Evolutionary conservation across 345 rosid species (phyloP), one percentile per base, ranked within the genome.

Genomic region (Anacardium occidentale): DNA sequence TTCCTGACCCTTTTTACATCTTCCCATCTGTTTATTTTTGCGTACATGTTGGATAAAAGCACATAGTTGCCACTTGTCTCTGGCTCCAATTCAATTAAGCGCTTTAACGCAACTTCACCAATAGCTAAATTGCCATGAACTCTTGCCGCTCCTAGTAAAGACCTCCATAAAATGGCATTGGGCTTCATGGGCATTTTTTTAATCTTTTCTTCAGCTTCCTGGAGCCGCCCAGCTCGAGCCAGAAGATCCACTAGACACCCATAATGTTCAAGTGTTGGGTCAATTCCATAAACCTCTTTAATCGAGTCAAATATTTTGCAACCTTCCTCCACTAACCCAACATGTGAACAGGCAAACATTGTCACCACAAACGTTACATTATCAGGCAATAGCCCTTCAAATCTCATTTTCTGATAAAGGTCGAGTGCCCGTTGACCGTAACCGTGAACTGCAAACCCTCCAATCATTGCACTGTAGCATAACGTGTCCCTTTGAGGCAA

Each of bases 201-300:
- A 20, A 87, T 73, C 75, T 54, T 77, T 53, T 85, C 82, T 73
- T 84, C 81, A 0, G 90, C 91, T 68, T 89, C 96, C 53, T n/a
- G 67, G 12, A 89, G 67, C 71, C 72, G 42, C 10, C 42, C 42
- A 37, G 42, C 42, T 37, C 42, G 42, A 34, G 90, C 88, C 21
- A 90, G 80, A 71, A 88, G 85, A 76, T 90, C 91, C 53, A 87
- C 85, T 40, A 85, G 61, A 73, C 90, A 89, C 3, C 97, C 89
- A 64, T 87, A 89, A 48, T 89, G 97, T 73, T 87, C 89, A 14
- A 85, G 80, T 15, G 70, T 87, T 53, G 96, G 90, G 70, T 83
- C 83, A 14, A 81, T 77, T 24, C 80, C 68, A 13, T 80, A 82
- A 66, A 47, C 72, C 37, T 75, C 67, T 65, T 72, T 74, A 48